Conservation (phyloP, 352 stramenopile species). For the Phytopythium boreale region DNA sequence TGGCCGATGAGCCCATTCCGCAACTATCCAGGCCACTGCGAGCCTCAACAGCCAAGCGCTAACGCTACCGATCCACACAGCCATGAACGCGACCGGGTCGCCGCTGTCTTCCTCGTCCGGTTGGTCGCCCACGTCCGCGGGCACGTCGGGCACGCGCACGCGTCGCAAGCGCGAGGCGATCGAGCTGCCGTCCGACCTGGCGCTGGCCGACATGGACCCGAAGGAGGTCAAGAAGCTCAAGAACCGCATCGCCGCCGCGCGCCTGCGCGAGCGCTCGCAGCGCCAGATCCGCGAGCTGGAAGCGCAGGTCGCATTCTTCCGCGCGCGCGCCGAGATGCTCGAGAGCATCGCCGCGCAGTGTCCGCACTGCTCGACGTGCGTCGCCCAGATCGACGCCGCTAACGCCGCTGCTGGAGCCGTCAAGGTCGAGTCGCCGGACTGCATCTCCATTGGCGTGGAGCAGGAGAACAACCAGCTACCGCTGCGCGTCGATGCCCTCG, state of each 20-base stretch:
- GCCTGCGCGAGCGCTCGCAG: constrained; percentile 49
- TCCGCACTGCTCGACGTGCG: constrained; percentile 17
- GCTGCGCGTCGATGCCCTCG: constrained; percentile 3
- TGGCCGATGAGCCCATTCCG: not conserved
- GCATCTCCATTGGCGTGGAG: not conserved
- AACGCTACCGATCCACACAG: not conserved
- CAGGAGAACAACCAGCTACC: constrained; percentile 4
- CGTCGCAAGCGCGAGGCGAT: constrained; percentile 53
- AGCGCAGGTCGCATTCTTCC: constrained; percentile 28
- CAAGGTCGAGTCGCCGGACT: constrained; percentile 7
- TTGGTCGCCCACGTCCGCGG: not conserved
- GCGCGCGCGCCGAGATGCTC: constrained; percentile 30
- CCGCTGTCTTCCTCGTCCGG: not conserved
- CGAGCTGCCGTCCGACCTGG: constrained; percentile 33
- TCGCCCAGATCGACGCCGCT: not conserved
- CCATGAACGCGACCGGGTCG: not conserved
- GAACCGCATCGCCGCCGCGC: constrained; percentile 45
- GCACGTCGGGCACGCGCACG: constrained; percentile 7
- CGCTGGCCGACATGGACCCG: constrained; percentile 26
- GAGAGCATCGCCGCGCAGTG: constrained; percentile 27
- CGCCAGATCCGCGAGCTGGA: constrained; percentile 39
- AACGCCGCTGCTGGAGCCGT: not conserved
- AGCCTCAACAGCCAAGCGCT: not conserved
- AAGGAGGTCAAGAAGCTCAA: constrained; percentile 51
- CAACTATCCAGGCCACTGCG: constrained; percentile 2